Conservation (phyloP, 2,329 filamentous ascomycete genomes). For the Pseudomassariella vexata region DNA sequence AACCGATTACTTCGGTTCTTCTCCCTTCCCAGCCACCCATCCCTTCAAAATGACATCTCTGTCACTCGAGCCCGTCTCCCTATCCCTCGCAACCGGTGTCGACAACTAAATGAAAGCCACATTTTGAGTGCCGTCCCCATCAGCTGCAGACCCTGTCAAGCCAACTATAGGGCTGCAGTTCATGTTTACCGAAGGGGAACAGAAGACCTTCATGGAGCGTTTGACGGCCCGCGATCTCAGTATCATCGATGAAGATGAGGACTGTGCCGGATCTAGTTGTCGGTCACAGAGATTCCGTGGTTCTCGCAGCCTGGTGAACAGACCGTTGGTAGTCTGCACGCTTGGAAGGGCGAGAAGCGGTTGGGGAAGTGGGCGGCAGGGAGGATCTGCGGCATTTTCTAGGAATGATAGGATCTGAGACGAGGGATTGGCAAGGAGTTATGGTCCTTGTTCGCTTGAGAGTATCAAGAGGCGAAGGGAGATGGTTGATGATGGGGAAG, state of each 20-base stretch:
- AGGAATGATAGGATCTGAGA: too few species aligned
- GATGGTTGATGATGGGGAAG: too few species aligned
- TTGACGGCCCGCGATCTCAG: neutral
- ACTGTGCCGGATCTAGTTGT: neutral
- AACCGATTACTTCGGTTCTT: too few species aligned
- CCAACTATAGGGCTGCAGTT: neutral
- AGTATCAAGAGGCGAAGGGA: too few species aligned
- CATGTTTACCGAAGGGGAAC: neutral
- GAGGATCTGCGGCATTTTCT: constrained; percentile 6
- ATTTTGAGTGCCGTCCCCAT: neutral
- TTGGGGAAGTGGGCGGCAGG: constrained; percentile 11
- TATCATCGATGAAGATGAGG: neutral
- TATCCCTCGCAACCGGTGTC: neutral
- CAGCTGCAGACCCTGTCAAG: neutral
- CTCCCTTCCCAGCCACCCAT: too few species aligned
- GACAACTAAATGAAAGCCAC: neutral
- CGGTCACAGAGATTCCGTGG: neutral
- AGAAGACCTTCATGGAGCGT: neutral
- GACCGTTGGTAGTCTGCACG: constrained; percentile 10
- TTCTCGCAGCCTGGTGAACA: neutral
- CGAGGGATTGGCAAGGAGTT: too few species aligned
- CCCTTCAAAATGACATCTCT: too few species aligned
- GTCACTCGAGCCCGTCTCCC: constrained; percentile 1
- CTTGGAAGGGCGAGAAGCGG: constrained; percentile 12
- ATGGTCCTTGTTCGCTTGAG: too few species aligned